Conservation (phyloP, 495 filamentous ascomycete species). For the Aspergillus hancockii region DNA sequence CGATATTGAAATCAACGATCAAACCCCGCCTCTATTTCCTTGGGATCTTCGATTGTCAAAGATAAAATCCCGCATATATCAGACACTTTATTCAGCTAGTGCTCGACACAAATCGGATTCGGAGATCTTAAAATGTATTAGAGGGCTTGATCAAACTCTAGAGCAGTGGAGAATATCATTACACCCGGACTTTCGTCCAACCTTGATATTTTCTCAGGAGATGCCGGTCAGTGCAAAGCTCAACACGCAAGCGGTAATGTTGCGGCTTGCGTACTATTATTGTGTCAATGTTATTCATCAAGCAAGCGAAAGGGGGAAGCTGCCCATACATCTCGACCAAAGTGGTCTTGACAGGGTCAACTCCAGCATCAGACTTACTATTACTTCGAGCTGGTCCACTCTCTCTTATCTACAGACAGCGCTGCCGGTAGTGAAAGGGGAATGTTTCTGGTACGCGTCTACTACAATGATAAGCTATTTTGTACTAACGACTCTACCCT, state of each 20-base stretch:
- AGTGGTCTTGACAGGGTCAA: too few relatives aligned
- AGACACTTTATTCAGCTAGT: constrained; percentile 32
- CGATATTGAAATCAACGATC: constrained; percentile 14
- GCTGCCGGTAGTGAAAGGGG: constrained; percentile 12
- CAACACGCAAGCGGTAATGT: constrained; percentile 29
- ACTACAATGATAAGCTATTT: too few relatives aligned
- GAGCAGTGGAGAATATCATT: constrained; percentile 37
- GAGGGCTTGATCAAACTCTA: constrained; percentile 39
- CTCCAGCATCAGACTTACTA: constrained; percentile 19
- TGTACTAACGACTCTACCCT: too few relatives aligned
- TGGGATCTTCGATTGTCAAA: constrained; percentile 36
- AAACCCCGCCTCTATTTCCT: constrained; percentile 29
- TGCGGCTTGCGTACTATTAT: constrained; percentile 41
- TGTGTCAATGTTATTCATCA: constrained; percentile 40
- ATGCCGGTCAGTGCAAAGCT: constrained; percentile 6
- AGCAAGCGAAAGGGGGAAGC: constrained; percentile 33
- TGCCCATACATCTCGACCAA: too few relatives aligned
- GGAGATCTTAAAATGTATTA: constrained; percentile 35
- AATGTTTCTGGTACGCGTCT: constrained; percentile 33
- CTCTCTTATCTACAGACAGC: constrained; percentile 16
- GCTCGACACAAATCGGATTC: constrained; percentile 33
- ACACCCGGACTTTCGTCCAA: constrained; percentile 13
- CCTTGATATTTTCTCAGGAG: constrained; percentile 11
- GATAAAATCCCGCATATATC: constrained; percentile 38
- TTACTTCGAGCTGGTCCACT: constrained; percentile 19